Base-by-base conservation (phyloP, 1,139 yeast species). In the Kazachstania sp. region DNA sequence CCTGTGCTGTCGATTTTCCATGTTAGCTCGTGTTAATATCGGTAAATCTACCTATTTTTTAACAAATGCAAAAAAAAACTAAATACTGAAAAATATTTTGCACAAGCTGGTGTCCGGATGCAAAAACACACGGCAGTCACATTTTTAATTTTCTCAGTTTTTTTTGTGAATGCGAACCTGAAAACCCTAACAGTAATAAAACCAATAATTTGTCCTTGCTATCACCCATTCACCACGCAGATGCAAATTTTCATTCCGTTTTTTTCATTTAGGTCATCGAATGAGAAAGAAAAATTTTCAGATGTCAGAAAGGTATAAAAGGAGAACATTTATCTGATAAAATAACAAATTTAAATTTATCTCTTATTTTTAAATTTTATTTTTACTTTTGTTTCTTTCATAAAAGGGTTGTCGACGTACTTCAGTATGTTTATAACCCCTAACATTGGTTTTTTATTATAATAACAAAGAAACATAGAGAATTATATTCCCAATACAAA, bases 381-480 rank as follows among this genome's bases (percentile, higher is more conserved):
- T 53, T 58, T 62, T 60, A 66, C 18, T 38, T 38, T 38, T 38
- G 30, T 8, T 71, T 63, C 65, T 65, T 69, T 73, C 74, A 75
- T 71, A 51, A 54, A 54, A 57, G 46, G 44, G 47, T 66, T 69
- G 81, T 78, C 85, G 87, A 81, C 86, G 85, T 81, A 81, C 86
- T 81, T 81, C 86, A 81, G 73, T 70, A 69, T 61, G 73, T 67
- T 51, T 42, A 51, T 46, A 41, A 51, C 63, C 61, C 50, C 45
- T 51, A 46, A 41, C 44, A 48, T 52, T 51, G 32, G 20, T 20
- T 26, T 20, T 30, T 31, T 19, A 9, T 15, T 32, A 15, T 32
- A 32, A 15, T 32, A 15, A 32, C 18, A 32, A 1, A 18, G 18
- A 15, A 32, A 13, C 15, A 32, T 7, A 16, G n/a, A n/a, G n/a